phyloP scores from a whole-genome alignment of 108 stramenopile species.

The Discostella stelligeroides region DNA sequence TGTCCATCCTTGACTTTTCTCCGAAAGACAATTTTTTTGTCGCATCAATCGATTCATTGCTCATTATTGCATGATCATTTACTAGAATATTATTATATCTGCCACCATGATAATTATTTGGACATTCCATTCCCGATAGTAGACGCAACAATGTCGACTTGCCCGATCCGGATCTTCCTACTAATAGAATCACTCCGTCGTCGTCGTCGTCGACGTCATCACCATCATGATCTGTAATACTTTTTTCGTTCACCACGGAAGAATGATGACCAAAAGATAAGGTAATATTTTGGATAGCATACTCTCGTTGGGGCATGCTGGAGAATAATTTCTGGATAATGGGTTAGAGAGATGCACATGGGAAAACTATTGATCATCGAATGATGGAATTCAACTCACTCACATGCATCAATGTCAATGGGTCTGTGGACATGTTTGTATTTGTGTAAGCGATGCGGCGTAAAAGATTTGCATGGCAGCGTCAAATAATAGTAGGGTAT shows the following conservation, averaged over 20 bases:
- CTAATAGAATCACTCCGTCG: slow-evolving; percentile 29
- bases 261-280: slow-evolving; percentile 44
- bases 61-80: slow-evolving; percentile 21
- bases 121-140: slow-evolving; percentile 36
- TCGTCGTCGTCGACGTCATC: not conserved
- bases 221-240: not conserved
- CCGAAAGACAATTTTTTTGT: too few species aligned
- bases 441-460: too few species aligned
- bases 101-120: slow-evolving; percentile 2
- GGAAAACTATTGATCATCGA: too few species aligned
- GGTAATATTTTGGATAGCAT: slow-evolving; percentile 38
- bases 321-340: slow-evolving; percentile 43
- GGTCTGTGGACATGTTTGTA: too few species aligned
- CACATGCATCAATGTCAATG: slow-evolving; percentile 38
- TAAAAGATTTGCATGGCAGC: too few species aligned
- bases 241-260: not conserved
- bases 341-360: too few species aligned
- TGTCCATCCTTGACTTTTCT: too few species aligned
- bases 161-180: slow-evolving; percentile 44
- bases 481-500: too few species aligned
- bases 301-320: slow-evolving; percentile 50
- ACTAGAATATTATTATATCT: slow-evolving; percentile 31
- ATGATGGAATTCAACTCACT: not conserved
- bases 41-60: too few species aligned
- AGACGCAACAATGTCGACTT: slow-evolving; percentile 47